A percentile compares a stretch with the other conserved stretches of the same genome.
These are phyloP conservation scores for Colletotrichum lupini DNA, from an alignment of 2,329 filamentous ascomycete genomes.

Conservation along the genomic window DNA sequence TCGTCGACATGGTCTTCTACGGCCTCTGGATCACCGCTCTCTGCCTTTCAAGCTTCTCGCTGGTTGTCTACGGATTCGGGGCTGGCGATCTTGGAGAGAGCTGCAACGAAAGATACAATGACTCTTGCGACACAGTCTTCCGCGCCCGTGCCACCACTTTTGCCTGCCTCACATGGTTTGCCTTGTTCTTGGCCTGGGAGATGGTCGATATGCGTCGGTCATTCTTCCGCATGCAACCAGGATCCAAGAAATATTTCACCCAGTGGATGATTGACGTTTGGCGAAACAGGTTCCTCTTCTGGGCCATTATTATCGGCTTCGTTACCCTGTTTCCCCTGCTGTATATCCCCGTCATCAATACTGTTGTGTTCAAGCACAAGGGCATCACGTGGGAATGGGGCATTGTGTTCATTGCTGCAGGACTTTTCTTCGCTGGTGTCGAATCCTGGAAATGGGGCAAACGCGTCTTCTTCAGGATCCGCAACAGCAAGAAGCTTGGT, in stretches of 20 bases:
- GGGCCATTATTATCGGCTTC: slow-evolving; percentile 64
- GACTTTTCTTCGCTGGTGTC: slow-evolving; percentile 70
- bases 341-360: slow-evolving; percentile 71
- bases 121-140: slow-evolving; percentile 72
- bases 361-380: slow-evolving; percentile 68
- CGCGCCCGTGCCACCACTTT: slow-evolving; percentile 80
- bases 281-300: slow-evolving; percentile 80
- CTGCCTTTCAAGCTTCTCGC: slow-evolving; percentile 70
- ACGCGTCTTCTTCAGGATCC: slow-evolving; percentile 60
- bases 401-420: slow-evolving; percentile 52
- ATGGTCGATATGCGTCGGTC: slow-evolving; percentile 78
- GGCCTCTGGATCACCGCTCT: slow-evolving; percentile 76
- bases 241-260: slow-evolving; percentile 68
- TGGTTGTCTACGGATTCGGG: slow-evolving; percentile 73
- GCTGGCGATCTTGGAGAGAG: slow-evolving; percentile 62
- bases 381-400: slow-evolving; percentile 73
- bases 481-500: slow-evolving; percentile 22
- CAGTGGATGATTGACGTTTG: slow-evolving; percentile 77
- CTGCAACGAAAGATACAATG: slow-evolving; percentile 70
- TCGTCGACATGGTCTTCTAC: slow-evolving; percentile 75
- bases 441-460: slow-evolving; percentile 78
- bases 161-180: slow-evolving; percentile 80
- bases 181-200: slow-evolving; percentile 82
- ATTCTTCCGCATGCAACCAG: slow-evolving; percentile 80
- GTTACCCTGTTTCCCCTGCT: slow-evolving; percentile 61